These are phyloP conservation scores for Osmanthus fragrans DNA, from an alignment of 257 asterid genomes.

Conservation along the genomic window DNA sequence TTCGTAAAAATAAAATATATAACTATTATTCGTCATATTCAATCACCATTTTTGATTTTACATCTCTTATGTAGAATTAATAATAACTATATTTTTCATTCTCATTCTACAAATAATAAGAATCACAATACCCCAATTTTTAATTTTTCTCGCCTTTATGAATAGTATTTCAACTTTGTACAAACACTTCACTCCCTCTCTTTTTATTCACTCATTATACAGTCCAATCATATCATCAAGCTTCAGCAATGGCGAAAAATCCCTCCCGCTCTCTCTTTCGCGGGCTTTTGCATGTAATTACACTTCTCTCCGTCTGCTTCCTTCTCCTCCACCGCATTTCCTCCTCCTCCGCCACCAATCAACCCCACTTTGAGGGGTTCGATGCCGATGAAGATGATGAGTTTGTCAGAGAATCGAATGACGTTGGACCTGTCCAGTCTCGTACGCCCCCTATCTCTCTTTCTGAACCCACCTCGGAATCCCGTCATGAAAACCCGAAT, in stretches of 20 bases:
- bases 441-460: conserved; percentile 59
- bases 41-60: too few relatives aligned
- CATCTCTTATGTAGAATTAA: too few relatives aligned
- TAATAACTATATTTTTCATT: too few relatives aligned
- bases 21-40: too few relatives aligned
- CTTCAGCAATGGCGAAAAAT: conserved; percentile 48
- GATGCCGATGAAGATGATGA: conserved; percentile 83
- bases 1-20: too few relatives aligned
- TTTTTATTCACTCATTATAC: not conserved
- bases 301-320: conserved; percentile 54
- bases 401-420: conserved; percentile 28
- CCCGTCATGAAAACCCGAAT: conserved; percentile 60
- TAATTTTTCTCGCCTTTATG: too few relatives aligned
- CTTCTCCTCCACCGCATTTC: conserved; percentile 68
- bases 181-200: not conserved
- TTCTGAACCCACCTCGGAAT: conserved; percentile 48
- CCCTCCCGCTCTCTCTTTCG: conserved; percentile 45
- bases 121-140: too few relatives aligned
- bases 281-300: conserved; percentile 43
- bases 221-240: not conserved
- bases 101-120: too few relatives aligned
- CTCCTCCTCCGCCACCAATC: conserved; percentile 35
- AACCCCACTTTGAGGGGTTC: conserved; percentile 82
- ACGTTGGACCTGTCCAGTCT: conserved; percentile 30
- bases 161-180: too few relatives aligned